Conservation (phyloP, 345 rosid genomes). For the Pelargonium nanum region DNA sequence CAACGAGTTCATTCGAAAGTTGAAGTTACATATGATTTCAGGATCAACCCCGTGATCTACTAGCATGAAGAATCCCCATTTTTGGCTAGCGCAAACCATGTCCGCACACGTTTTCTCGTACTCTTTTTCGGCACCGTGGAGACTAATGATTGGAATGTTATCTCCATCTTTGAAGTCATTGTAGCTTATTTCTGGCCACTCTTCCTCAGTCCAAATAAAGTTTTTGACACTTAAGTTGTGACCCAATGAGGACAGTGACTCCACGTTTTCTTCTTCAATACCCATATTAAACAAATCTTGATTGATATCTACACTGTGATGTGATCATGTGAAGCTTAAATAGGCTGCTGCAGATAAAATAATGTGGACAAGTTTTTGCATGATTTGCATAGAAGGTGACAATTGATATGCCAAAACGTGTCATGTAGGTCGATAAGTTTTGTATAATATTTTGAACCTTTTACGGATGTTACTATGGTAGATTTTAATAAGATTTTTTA, state of each 20-base stretch:
- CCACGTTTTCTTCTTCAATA: slow-evolving; percentile 5
- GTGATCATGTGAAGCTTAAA: too few relatives aligned
- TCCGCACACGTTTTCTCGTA: not conserved
- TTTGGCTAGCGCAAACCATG: slow-evolving; percentile 1
- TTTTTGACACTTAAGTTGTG: slow-evolving; percentile 1
- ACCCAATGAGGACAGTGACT: not conserved
- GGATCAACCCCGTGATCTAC: slow-evolving; percentile 3
- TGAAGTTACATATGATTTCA: not conserved
- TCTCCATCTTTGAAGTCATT: not conserved
- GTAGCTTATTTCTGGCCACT: not conserved
- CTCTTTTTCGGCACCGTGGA: not conserved
- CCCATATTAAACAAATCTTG: not conserved
- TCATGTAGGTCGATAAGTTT: too few relatives aligned
- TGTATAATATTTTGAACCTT: too few relatives aligned
- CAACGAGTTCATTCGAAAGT: not conserved
- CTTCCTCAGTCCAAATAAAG: slow-evolving; percentile 2
- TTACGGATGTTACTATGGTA: too few relatives aligned
- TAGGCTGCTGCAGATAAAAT: too few relatives aligned
- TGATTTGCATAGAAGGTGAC: too few relatives aligned
- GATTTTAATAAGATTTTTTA: too few relatives aligned
- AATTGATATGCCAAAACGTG: too few relatives aligned
- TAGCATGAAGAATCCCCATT: slow-evolving; percentile 3
- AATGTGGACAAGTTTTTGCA: too few relatives aligned
- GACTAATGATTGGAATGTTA: slow-evolving; percentile 2
- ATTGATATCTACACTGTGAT: too few relatives aligned